A percentile compares a stretch with the other conserved stretches of the same genome.
Conservation (phyloP, 129 eudicot genomes). For the Centella asiatica region DNA sequence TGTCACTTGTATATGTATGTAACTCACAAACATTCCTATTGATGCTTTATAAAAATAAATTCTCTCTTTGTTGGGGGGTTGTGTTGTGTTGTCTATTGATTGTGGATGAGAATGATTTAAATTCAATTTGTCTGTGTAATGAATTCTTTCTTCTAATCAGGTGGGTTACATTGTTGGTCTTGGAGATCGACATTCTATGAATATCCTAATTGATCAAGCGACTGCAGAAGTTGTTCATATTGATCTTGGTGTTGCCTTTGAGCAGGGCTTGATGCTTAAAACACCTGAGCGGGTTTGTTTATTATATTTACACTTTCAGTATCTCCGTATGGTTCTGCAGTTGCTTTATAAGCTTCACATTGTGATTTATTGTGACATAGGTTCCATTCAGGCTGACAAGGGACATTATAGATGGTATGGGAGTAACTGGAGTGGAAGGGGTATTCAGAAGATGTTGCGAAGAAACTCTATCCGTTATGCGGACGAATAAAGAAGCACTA, state of each 20-base stretch:
- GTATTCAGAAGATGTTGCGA: conserved; percentile 96
- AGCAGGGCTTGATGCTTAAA: conserved; percentile 97
- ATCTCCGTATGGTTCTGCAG: background rate
- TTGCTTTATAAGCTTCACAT: background rate
- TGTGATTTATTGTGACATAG: conserved; percentile 19
- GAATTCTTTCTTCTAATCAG: conserved; percentile 20
- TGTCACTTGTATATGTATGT: too few relatives aligned
- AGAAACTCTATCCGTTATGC: conserved; percentile 93
- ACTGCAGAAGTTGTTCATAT: conserved; percentile 98
- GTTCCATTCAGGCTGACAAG: conserved; percentile 94
- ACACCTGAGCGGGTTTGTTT: conserved; percentile 86
- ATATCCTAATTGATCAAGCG: conserved; percentile 84
- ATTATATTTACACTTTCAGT: conserved; percentile 1
- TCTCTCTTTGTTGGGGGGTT: background rate
- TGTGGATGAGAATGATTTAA: background rate
- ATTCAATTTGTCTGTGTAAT: background rate
- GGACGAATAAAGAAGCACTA: conserved; percentile 90
- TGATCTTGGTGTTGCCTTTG: conserved; percentile 97
- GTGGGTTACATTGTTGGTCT: conserved; percentile 99
- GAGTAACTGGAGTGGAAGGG: conserved; percentile 95
- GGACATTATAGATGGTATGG: conserved; percentile 97
- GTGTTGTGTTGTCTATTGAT: background rate
- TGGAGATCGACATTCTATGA: conserved; percentile 96
- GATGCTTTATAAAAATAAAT: background rate
- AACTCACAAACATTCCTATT: background rate